Evolutionary conservation across 2,329 filamentous ascomycete species (phyloP).

Genomic region (Cadophora luteo-olivacea): DNA sequence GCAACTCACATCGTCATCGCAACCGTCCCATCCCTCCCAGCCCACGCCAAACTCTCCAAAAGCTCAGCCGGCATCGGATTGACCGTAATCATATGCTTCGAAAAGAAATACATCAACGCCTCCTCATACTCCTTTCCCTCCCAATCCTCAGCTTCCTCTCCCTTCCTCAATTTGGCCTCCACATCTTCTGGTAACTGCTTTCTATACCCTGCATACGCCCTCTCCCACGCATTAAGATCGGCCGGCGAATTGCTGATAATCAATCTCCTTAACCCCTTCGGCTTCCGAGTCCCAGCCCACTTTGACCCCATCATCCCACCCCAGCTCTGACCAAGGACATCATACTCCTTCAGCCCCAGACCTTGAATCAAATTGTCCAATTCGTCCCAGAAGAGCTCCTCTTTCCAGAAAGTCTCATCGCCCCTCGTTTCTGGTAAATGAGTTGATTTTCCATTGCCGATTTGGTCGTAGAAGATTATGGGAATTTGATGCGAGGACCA

Average conservation of each 20-base stretch:
- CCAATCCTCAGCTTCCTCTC: constrained; percentile 17
- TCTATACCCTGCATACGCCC: constrained; percentile 36
- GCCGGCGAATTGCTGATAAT: constrained; percentile 40
- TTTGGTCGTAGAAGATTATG: constrained; percentile 60
- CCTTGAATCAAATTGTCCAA: constrained; percentile 54
- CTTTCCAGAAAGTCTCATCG: constrained; percentile 54
- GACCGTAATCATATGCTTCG: constrained; percentile 11
- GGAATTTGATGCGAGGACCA: constrained; percentile 44
- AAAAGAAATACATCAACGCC: constrained; percentile 21
- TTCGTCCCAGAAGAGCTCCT: constrained; percentile 55
- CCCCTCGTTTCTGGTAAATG: constrained; percentile 54
- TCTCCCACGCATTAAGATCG: constrained; percentile 30
- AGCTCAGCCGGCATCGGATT: constrained; percentile 26
- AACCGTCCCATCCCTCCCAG: constrained; percentile 40
- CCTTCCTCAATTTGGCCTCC: constrained; percentile 31
- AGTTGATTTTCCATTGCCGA: constrained; percentile 57
- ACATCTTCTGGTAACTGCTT: constrained; percentile 35
- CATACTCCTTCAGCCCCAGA: constrained; percentile 50
- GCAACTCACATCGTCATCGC: constrained; percentile 35
- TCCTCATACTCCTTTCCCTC: constrained; percentile 24
- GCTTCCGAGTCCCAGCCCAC: constrained; percentile 48
- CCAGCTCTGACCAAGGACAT: constrained; percentile 58
- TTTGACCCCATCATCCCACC: constrained; percentile 56
- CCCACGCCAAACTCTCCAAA: constrained; percentile 29
- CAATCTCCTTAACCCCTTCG: constrained; percentile 47